A percentile compares a stretch with the other conserved stretches of the same genome.
Evolutionary conservation across 192 early-diverging fungal genomes (phyloP).

Genomic region (Coemansia sp.): DNA sequence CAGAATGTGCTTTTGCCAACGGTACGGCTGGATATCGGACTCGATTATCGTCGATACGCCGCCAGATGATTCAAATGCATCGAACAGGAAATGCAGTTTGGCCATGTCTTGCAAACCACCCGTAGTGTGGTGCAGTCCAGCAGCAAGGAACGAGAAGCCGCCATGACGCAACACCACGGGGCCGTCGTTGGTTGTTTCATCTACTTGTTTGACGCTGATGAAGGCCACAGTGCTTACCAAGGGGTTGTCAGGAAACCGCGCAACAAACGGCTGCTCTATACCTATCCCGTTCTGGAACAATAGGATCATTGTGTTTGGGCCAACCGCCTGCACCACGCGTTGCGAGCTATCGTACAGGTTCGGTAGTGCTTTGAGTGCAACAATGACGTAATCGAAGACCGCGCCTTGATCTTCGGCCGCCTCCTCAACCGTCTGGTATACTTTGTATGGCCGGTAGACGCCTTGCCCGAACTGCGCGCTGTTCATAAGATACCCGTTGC

Average conservation of each 20-base stretch:
- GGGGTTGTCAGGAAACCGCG: slow-evolving; percentile 20
- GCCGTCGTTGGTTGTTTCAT: background rate
- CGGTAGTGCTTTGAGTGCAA: slow-evolving; percentile 50
- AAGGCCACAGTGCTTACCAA: slow-evolving; percentile 46
- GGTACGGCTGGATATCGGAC: slow-evolving; percentile 47
- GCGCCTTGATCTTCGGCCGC: slow-evolving; percentile 23
- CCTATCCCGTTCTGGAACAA: slow-evolving; percentile 50
- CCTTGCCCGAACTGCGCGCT: slow-evolving; percentile 36
- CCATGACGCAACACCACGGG: slow-evolving; percentile 29
- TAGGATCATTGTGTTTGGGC: slow-evolving; percentile 27
- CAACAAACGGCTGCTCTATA: slow-evolving; percentile 37
- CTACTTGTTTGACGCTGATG: slow-evolving; percentile 41
- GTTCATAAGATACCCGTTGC: slow-evolving; percentile 25
- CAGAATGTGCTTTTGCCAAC: slow-evolving; percentile 54
- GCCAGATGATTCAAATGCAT: slow-evolving; percentile 19
- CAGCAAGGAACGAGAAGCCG: slow-evolving; percentile 46
- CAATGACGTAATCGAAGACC: slow-evolving; percentile 45
- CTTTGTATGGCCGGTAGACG: slow-evolving; percentile 21
- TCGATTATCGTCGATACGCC: slow-evolving; percentile 46
- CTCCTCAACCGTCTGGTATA: slow-evolving; percentile 36
- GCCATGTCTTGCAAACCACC: background rate
- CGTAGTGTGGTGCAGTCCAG: slow-evolving; percentile 23
- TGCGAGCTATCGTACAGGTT: slow-evolving; percentile 49
- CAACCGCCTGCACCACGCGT: slow-evolving; percentile 19
- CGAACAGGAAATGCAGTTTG: slow-evolving; percentile 27